Evolutionary conservation across 306 rosid species (phyloP), one percentile per base, ranked within the genome.

Genomic region (Lathyrus sativus): DNA sequence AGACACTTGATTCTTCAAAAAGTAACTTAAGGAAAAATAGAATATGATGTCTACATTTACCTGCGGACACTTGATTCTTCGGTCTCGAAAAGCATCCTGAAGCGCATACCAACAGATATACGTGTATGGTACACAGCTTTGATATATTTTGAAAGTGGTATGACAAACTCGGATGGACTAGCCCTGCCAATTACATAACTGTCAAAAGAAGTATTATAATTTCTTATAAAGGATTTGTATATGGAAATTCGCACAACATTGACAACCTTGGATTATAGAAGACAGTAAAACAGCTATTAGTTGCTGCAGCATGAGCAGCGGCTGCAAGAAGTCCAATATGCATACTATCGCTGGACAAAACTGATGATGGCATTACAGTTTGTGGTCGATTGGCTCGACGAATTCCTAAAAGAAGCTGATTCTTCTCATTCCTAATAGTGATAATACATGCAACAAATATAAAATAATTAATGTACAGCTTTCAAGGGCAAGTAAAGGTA

Each of bases 261-360:
- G 15, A 57, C 71, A 76, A 91, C 97, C 97, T 86, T 55, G 97
- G 97, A 78, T 91, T 91, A 77, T 81, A 91, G 73, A 91, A 91
- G 63, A 91, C 86, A 0, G 97, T 91, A 75, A 91, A 91, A 75
- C 97, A 86, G 77, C 96, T 91, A 85, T 91, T 85, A 11, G 97
- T 91, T 61, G 97, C 86, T 53, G 96, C 87, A 46, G 97, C 97
- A 83, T 91, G 97, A 71, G 97, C 97, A 8, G 97, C 97, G 8
- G 97, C 97, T 3, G 97, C 97, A 80, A 91, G 97, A 76, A 91
- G 97, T 78, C 96, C 97, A 69, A 91, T 86, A 65, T 91, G 97
- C 97, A 91, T 91, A 82, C 97, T 91, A 72, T 91, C 97, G 78
- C 96, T 91, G 38, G 97, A 88, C 66, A 91, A 73, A 78, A 91